Percentiles rank a stretch among this genome's conserved stretches.
phyloP scores from a whole-genome alignment of 1,284 basidiomycete genomes.

The Melampsora abietis-canadensis region DNA sequence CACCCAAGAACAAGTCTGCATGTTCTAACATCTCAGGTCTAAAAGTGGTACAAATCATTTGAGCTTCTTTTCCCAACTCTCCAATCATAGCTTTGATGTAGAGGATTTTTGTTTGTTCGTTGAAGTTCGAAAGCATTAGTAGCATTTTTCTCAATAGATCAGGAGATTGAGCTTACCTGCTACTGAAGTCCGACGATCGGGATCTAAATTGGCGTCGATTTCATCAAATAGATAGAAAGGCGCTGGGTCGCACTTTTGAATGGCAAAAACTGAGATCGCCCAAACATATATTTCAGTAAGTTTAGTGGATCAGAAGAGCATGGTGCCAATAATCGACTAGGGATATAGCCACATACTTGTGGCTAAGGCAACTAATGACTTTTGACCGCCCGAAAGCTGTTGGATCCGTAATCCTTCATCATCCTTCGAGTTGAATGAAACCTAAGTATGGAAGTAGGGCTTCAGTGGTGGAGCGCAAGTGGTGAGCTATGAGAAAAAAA shows the following conservation, averaged over 20 bases:
- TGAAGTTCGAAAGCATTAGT: neutral
- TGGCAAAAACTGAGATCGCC: slow-evolving; percentile 74
- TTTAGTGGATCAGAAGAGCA: neutral
- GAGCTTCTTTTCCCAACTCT: slow-evolving; percentile 76
- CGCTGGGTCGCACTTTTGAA: slow-evolving; percentile 98
- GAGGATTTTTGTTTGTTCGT: neutral
- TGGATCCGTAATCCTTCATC: slow-evolving; percentile 94
- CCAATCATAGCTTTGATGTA: slow-evolving; percentile 73
- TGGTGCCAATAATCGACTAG: neutral
- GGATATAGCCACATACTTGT: slow-evolving; percentile 41
- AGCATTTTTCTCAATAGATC: neutral
- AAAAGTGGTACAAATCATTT: slow-evolving; percentile 99
- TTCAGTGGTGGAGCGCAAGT: neutral
- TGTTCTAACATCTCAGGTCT: slow-evolving; percentile 92
- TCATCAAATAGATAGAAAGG: slow-evolving; percentile 99
- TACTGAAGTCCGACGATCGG: slow-evolving; percentile 94
- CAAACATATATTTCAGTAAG: neutral
- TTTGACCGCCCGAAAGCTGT: slow-evolving; percentile 95
- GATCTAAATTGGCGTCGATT: slow-evolving; percentile 96
- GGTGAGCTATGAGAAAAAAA: neutral
- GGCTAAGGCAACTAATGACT: slow-evolving; percentile 91
- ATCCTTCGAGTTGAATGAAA: slow-evolving; percentile 96
- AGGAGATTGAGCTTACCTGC: slow-evolving; percentile 57
- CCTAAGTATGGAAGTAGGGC: slow-evolving; percentile 51
- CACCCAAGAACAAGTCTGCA: slow-evolving; percentile 96